Conservation (phyloP, 176 grass and related monocot genomes). For the Lolium rigidum region DNA sequence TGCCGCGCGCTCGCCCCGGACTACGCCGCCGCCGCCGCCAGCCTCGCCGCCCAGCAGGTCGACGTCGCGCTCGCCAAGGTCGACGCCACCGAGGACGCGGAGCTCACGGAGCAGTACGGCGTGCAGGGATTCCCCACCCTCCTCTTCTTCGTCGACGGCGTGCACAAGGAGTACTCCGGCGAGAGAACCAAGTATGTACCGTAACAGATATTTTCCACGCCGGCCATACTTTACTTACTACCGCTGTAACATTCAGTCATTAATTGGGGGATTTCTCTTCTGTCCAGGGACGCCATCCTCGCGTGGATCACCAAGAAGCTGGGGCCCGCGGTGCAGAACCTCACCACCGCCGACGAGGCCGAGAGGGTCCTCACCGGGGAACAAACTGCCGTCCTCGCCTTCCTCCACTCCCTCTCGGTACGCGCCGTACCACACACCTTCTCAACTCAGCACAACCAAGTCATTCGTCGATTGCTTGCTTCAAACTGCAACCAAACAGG, state of each 20-base stretch:
- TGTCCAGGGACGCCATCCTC: slow-evolving; percentile 70
- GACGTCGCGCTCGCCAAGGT: slow-evolving; percentile 84
- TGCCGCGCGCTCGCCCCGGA: slow-evolving; percentile 65
- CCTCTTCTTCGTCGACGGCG: slow-evolving; percentile 81
- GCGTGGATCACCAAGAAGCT: slow-evolving; percentile 97
- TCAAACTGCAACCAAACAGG: too few relatives aligned
- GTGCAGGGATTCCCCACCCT: slow-evolving; percentile 95
- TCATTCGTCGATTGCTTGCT: neutral
- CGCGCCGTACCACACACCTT: neutral
- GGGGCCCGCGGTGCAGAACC: slow-evolving; percentile 72
- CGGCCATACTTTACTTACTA: neutral
- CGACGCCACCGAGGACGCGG: slow-evolving; percentile 86
- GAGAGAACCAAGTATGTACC: slow-evolving; percentile 65
- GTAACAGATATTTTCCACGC: neutral
- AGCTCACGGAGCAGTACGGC: slow-evolving; percentile 77
- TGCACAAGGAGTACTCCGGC: slow-evolving; percentile 71
- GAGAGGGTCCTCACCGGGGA: slow-evolving; percentile 69
- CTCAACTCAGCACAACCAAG: neutral
- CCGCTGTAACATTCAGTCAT: neutral
- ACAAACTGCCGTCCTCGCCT: slow-evolving; percentile 66
- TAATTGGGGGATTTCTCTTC: neutral
- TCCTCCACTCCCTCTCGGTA: slow-evolving; percentile 75
- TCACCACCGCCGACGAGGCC: slow-evolving; percentile 69
- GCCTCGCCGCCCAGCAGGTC: neutral
- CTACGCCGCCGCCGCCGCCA: neutral